phyloP scores from a whole-genome alignment of 139 green algal genomes.

The Nannochloris sp. region DNA sequence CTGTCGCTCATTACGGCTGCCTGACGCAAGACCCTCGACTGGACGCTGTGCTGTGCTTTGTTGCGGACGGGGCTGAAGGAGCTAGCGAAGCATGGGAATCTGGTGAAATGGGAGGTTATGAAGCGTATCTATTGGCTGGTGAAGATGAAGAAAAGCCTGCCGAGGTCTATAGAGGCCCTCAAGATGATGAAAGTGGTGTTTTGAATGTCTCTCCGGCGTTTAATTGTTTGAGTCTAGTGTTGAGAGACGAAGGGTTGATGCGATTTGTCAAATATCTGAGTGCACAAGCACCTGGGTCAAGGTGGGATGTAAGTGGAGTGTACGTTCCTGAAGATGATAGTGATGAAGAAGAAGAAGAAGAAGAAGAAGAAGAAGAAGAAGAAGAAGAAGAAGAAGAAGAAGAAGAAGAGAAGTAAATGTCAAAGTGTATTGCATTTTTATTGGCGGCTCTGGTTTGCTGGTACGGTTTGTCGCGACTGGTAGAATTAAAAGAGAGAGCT shows the following conservation, averaged over 20 bases:
- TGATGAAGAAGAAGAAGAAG: constrained; percentile 11
- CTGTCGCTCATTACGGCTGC: constrained; percentile 69
- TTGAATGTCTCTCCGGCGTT: constrained; percentile 64
- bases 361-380: not conserved
- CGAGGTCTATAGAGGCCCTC: constrained; percentile 49
- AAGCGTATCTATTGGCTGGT: constrained; percentile 76
- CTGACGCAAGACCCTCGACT: constrained; percentile 54
- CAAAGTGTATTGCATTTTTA: not conserved
- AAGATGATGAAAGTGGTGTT: constrained; percentile 63
- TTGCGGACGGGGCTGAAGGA: constrained; percentile 36
- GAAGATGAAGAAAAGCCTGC: constrained; percentile 45
- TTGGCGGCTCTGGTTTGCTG: too few species aligned
- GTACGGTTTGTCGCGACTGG: too few species aligned
- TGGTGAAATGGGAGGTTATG: constrained; percentile 75
- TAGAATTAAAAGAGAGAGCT: too few species aligned
- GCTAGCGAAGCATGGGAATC: constrained; percentile 17
- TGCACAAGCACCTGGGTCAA: constrained; percentile 19
- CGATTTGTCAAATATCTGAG: constrained; percentile 77
- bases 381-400: not conserved
- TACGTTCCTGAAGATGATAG: constrained; percentile 26
- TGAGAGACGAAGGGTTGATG: constrained; percentile 73
- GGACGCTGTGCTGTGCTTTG: constrained; percentile 73
- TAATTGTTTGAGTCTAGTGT: constrained; percentile 80
- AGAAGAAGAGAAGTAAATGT: not conserved
- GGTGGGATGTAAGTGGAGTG: constrained; percentile 35